Evolutionary conservation across 2,329 filamentous ascomycete species (phyloP).

Genomic region (Penicillium crustosum): DNA sequence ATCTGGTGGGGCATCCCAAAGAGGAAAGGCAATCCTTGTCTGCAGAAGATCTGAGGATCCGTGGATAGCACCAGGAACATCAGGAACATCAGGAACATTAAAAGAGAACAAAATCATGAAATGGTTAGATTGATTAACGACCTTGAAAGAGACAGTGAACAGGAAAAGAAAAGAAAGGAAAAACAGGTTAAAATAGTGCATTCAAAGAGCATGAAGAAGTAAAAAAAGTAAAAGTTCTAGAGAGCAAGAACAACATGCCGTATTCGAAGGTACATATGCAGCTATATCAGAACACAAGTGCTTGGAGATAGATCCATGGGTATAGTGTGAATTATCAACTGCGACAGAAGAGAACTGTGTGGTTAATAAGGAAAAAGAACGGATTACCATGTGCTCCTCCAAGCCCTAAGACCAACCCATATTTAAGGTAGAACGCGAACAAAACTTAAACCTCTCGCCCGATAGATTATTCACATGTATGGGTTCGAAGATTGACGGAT

Average conservation of each 20-base stretch:
- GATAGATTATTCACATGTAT: neutral
- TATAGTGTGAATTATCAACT: neutral
- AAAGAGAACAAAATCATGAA: neutral
- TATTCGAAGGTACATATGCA: neutral
- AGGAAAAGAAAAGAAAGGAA: neutral
- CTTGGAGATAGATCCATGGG: neutral
- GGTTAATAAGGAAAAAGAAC: neutral
- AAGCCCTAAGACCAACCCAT: neutral
- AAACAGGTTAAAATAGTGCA: neutral
- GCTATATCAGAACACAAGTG: no score
- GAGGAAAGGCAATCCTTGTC: constrained; percentile 22
- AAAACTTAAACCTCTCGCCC: neutral
- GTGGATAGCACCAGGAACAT: neutral
- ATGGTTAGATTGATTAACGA: no score
- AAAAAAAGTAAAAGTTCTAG: no score
- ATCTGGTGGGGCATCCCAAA: constrained; percentile 21
- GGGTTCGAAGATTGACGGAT: neutral
- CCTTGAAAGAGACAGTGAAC: neutral
- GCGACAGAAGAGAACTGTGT: neutral
- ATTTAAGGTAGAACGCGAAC: neutral
- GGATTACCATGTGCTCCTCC: neutral
- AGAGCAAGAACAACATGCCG: neutral
- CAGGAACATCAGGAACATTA: neutral
- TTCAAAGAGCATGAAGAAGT: neutral
- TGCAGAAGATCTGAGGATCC: neutral